Evolutionary conservation across 2,329 filamentous ascomycete species (phyloP).

Genomic region (Zarea fungicola): DNA sequence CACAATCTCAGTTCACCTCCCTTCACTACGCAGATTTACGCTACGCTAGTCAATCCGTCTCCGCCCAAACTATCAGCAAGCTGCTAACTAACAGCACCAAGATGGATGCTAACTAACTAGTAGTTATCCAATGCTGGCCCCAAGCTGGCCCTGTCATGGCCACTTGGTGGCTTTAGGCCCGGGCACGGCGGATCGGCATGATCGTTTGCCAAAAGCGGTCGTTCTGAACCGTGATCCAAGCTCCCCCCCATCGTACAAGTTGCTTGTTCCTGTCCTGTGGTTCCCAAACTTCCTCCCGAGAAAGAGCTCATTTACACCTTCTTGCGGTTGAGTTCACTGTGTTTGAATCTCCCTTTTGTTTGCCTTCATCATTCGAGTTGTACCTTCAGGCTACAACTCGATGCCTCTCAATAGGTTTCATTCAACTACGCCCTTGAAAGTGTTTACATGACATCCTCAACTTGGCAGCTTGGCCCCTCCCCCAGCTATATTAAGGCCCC

Average conservation of each 20-base stretch:
- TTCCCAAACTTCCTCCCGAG: no score
- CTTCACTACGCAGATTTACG: no score
- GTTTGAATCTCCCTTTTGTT: not conserved
- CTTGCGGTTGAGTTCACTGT: not conserved
- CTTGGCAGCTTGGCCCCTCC: no score
- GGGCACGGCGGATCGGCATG: conserved; percentile 10
- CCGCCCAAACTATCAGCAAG: not conserved
- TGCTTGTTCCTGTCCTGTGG: no score
- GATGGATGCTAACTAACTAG: not conserved
- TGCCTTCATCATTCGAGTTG: not conserved
- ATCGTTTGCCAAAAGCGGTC: conserved; percentile 13
- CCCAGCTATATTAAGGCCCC: no score
- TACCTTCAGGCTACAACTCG: not conserved
- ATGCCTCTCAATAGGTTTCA: no score
- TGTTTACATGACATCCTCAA: no score
- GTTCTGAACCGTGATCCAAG: not conserved
- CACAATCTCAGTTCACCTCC: no score
- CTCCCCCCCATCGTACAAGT: not conserved
- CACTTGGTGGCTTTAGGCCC: not conserved
- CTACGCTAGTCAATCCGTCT: no score
- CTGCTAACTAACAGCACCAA: not conserved
- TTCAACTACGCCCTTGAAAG: no score
- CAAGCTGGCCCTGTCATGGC: not conserved
- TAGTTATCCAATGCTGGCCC: not conserved
- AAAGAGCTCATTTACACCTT: not conserved